phyloP scores from a whole-genome alignment of 306 rosid genomes.

The Prunus mume region DNA sequence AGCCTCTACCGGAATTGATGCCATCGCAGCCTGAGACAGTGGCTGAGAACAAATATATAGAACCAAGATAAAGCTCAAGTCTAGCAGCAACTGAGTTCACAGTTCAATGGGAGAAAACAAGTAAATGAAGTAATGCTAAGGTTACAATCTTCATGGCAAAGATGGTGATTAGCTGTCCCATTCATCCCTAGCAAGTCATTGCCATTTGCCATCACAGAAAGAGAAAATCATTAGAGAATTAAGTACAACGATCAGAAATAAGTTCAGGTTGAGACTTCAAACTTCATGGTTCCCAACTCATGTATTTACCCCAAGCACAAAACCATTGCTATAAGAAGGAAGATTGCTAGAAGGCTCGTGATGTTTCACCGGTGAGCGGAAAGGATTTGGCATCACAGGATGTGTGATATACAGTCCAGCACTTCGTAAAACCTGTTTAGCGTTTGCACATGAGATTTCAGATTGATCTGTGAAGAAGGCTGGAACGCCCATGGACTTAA shows the following conservation, averaged over 20 bases:
- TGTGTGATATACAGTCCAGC: slow-evolving; percentile 48
- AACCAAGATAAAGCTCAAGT: background rate
- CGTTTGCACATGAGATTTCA: slow-evolving; percentile 34
- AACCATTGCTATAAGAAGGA: slow-evolving; percentile 61
- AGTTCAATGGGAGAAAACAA: slow-evolving; percentile 9
- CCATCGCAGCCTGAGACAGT: too few relatives aligned
- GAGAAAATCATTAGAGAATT: background rate
- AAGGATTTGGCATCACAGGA: slow-evolving; percentile 64
- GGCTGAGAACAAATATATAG: slow-evolving; percentile 1
- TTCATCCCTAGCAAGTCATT: slow-evolving; percentile 5
- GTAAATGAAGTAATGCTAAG: slow-evolving; percentile 3
- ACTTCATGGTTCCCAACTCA: slow-evolving; percentile 23
- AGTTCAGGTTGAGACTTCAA: slow-evolving; percentile 10
- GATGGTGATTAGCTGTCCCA: background rate
- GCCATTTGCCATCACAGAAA: background rate
- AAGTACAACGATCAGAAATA: background rate
- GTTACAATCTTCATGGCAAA: background rate
- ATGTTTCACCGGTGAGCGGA: slow-evolving; percentile 60
- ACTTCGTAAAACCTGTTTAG: slow-evolving; percentile 32
- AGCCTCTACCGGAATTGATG: background rate
- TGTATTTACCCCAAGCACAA: slow-evolving; percentile 58
- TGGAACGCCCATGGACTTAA: slow-evolving; percentile 39
- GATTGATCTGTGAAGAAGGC: slow-evolving; percentile 44
- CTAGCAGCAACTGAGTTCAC: slow-evolving; percentile 1
- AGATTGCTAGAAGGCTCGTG: slow-evolving; percentile 44